Evolutionary conservation across 148 eudicot species (phyloP).

Genomic region (Vaccinium darrowii): DNA sequence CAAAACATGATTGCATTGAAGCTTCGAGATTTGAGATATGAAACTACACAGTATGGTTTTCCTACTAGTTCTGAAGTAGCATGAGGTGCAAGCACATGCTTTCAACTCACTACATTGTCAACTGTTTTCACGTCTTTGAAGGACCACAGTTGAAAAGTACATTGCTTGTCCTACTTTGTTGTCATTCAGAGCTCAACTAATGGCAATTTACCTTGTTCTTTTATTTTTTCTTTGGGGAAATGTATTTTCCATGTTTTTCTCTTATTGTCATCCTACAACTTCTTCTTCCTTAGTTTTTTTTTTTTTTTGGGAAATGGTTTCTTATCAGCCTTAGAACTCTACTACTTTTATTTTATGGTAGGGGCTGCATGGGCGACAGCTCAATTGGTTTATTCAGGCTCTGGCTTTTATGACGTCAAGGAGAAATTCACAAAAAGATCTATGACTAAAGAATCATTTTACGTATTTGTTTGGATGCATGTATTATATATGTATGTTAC

Average conservation of each 20-base stretch:
- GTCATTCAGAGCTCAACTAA: neutral
- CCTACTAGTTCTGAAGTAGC: neutral
- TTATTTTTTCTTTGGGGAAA: neutral
- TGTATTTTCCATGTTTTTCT: neutral
- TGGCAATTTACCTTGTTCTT: constrained; percentile 10
- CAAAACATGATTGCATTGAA: neutral
- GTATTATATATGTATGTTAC: neutral
- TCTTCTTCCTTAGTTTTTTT: neutral
- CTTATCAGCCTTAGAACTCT: neutral
- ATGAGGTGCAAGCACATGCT: neutral
- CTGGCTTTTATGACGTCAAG: neutral
- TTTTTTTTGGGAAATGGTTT: neutral
- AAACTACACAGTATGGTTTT: neutral
- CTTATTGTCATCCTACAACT: neutral
- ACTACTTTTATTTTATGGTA: neutral
- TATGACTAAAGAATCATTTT: neutral
- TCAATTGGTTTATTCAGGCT: neutral
- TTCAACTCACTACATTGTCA: neutral
- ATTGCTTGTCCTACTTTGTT: neutral
- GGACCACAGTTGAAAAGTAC: constrained; percentile 1
- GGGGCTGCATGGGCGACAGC: neutral
- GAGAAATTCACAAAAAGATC: neutral
- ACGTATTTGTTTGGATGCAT: constrained; percentile 1
- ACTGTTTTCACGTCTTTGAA: neutral
- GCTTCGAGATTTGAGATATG: neutral